phyloP scores from a whole-genome alignment of 768 basidiomycete genomes.

The Coprinopsis sp. region DNA sequence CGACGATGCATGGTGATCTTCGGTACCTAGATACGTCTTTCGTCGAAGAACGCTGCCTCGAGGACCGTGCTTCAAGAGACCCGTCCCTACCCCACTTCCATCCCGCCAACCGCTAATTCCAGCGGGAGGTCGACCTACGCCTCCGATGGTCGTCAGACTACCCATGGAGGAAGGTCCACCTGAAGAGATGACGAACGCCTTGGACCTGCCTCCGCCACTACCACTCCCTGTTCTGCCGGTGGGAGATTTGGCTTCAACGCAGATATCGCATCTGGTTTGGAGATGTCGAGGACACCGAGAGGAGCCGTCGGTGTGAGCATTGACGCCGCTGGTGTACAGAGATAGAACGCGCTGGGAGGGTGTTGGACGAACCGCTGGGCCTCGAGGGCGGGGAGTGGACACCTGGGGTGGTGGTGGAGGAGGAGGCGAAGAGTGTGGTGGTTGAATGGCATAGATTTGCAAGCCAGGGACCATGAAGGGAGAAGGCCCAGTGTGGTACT shows the following conservation, averaged over 20 bases:
- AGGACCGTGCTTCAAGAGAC: slow-evolving; percentile 52
- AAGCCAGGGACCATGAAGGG: slow-evolving; percentile 5
- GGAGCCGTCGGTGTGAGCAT: slow-evolving; percentile 62
- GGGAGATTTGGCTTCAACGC: slow-evolving; percentile 55
- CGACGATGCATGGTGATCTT: neutral
- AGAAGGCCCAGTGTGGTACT: slow-evolving; percentile 10
- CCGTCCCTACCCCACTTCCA: slow-evolving; percentile 68
- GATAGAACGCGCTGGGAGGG: slow-evolving; percentile 37
- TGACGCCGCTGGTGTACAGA: slow-evolving; percentile 58
- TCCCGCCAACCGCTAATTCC: slow-evolving; percentile 69
- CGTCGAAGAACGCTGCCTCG: slow-evolving; percentile 59
- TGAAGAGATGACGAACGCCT: neutral
- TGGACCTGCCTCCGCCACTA: slow-evolving; percentile 1
- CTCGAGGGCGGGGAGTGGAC: slow-evolving; percentile 16
- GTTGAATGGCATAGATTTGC: neutral
- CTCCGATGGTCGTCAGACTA: neutral
- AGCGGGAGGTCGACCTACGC: neutral
- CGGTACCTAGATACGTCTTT: slow-evolving; percentile 22
- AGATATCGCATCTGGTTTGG: slow-evolving; percentile 70
- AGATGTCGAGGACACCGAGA: slow-evolving; percentile 71
- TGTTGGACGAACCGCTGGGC: slow-evolving; percentile 17
- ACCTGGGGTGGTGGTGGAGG: slow-evolving; percentile 13
- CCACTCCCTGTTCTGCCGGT: slow-evolving; percentile 23
- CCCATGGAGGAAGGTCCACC: neutral
- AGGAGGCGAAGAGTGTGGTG: too few species aligned